These are phyloP conservation scores for Cyclaneusma minus DNA, from an alignment of 2,329 filamentous ascomycete genomes.

Conservation along the genomic window DNA sequence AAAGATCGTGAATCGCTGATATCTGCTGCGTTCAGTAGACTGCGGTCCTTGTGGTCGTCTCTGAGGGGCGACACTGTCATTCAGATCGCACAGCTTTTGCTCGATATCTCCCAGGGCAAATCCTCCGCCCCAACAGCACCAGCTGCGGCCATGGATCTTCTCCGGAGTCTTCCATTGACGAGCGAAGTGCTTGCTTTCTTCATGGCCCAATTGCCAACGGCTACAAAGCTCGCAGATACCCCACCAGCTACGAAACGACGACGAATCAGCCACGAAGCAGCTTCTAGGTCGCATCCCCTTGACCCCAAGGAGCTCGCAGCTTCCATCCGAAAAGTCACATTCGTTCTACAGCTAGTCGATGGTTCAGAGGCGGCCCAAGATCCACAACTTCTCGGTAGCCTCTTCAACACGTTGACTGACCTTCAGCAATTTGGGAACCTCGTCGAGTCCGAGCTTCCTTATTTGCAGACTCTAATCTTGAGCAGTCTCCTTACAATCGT, in stretches of 20 bases:
- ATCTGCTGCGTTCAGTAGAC: constrained; percentile 48
- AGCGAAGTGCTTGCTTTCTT: constrained; percentile 58
- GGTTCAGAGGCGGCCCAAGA: constrained; percentile 61
- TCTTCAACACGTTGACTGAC: constrained; percentile 78
- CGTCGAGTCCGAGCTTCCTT: constrained; percentile 74
- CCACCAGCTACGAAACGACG: constrained; percentile 65
- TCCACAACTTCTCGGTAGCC: constrained; percentile 56
- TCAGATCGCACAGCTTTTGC: constrained; percentile 42
- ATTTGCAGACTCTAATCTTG: constrained; percentile 74
- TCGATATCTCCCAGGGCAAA: constrained; percentile 39
- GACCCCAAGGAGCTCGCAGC: constrained; percentile 49
- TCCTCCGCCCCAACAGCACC: constrained; percentile 20
- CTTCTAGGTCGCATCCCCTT: constrained; percentile 42
- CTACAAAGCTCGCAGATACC: constrained; percentile 56
- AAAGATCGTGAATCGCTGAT: constrained; percentile 36
- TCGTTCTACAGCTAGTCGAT: constrained; percentile 81
- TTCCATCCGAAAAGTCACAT: constrained; percentile 61
- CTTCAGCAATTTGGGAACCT: constrained; percentile 72
- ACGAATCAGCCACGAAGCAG: constrained; percentile 59
- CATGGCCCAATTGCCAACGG: constrained; percentile 57
- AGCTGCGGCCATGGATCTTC: constrained; percentile 52
- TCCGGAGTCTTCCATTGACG: constrained; percentile 59
- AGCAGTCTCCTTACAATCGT: constrained; percentile 74
- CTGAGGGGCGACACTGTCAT: constrained; percentile 50
- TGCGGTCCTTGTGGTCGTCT: constrained; percentile 56